Percentiles rank a stretch among this genome's conserved stretches.
These are phyloP conservation scores for Orbilia ellipsospora DNA, from an alignment of 2,329 filamentous ascomycete genomes.

Conservation along the genomic window DNA sequence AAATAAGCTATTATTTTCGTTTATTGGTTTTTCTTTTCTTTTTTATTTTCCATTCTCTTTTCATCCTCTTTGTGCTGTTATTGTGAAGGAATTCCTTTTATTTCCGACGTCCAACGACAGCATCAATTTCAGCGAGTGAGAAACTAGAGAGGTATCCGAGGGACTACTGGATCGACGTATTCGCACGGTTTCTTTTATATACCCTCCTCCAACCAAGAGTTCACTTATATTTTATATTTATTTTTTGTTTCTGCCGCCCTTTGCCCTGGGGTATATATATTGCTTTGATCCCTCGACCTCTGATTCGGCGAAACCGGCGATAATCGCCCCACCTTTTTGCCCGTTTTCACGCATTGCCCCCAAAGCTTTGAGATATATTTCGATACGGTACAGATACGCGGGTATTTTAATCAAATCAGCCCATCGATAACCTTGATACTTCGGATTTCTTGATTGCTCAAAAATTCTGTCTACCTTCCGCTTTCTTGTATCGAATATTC, in stretches of 20 bases:
- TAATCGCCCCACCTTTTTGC: conserved; percentile 52
- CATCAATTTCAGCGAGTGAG: conserved; percentile 9
- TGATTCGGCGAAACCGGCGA: conserved; percentile 54
- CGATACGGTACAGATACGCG: conserved; percentile 23
- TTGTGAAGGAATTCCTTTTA: conserved; percentile 3
- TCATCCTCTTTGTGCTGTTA: conserved; percentile 6
- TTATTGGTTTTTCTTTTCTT: conserved; percentile 12
- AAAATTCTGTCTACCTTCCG: too few species aligned
- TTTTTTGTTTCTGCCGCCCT: conserved; percentile 14
- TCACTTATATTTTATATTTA: conserved; percentile 3
- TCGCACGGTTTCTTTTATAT: conserved; percentile 25
- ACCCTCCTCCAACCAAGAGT: conserved; percentile 7
- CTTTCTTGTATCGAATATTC: too few species aligned
- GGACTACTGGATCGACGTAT: too few species aligned
- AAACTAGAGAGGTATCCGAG: too few species aligned
- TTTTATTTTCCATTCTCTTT: background rate
- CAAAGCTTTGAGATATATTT: conserved; percentile 41
- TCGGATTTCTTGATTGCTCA: conserved; percentile 18
- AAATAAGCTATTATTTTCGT: conserved; percentile 4
- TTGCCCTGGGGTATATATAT: conserved; percentile 5
- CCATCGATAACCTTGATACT: conserved; percentile 18
- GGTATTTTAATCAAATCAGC: conserved; percentile 34
- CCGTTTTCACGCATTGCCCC: conserved; percentile 8
- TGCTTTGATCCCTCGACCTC: conserved; percentile 29
- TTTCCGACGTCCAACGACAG: background rate